Conservation (phyloP, 176 grass and related monocot genomes). For the Alopecurus myosuroides region DNA sequence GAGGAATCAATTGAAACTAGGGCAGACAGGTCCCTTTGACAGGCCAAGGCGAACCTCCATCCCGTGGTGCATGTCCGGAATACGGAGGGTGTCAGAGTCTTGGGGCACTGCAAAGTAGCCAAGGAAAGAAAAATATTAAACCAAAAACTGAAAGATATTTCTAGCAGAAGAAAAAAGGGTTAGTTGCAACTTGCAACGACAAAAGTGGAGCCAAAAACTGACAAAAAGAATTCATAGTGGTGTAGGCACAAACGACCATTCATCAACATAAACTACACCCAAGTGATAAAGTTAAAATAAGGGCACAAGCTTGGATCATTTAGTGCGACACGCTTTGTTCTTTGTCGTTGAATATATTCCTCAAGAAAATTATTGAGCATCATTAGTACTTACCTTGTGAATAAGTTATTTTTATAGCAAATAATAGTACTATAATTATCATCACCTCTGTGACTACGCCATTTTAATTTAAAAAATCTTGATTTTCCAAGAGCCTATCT, state of each 20-base stretch:
- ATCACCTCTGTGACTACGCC: not conserved
- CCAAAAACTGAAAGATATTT: not conserved
- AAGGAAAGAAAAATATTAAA: slow-evolving; percentile 6
- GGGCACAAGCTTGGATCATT: not conserved
- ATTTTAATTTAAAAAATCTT: not conserved
- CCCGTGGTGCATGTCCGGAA: slow-evolving; percentile 76
- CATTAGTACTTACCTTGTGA: not conserved
- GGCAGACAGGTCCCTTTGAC: slow-evolving; percentile 70
- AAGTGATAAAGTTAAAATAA: not conserved
- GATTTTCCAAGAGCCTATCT: not conserved
- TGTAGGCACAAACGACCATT: not conserved
- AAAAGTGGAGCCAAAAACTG: not conserved
- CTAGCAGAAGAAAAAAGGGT: not conserved
- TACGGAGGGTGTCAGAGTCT: slow-evolving; percentile 63
- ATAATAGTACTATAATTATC: not conserved
- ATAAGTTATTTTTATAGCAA: not conserved
- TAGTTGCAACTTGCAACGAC: not conserved
- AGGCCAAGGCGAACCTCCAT: slow-evolving; percentile 92
- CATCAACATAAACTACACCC: not conserved
- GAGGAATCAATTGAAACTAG: slow-evolving; percentile 42
- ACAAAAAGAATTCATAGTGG: not conserved
- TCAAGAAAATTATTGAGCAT: not conserved
- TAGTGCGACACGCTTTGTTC: not conserved
- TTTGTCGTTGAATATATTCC: not conserved
- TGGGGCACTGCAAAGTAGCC: slow-evolving; percentile 60